Evolutionary conservation across 2,329 filamentous ascomycete species (phyloP), one percentile per base, ranked within the genome.

Genomic region (Sporothrix variecibatus): DNA sequence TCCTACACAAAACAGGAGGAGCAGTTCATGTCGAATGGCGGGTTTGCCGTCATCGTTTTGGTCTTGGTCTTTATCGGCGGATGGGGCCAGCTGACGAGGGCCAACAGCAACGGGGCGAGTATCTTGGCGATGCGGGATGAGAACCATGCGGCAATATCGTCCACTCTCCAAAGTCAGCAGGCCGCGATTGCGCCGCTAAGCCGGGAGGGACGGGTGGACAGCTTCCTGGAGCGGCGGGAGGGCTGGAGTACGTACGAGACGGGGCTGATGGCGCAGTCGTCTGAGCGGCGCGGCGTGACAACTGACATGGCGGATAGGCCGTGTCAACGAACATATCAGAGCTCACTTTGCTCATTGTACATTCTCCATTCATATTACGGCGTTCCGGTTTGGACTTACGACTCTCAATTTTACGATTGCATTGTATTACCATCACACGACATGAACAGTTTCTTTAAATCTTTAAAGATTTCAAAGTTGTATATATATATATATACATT

Each of bases 151-250:
- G 90, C 91, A 49, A 91, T 93, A 69, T 89, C 87, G 75, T 87
- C 90, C 74, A 83, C 91, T 65, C 85, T 90, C 79, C 84, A 82
- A 71, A 85, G 85, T 74, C 86, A 87, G 76, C 84, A 87, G 79
- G 82, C 86, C 78, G 84, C 89, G 73, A 84, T 86, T 75, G 85
- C 86, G 70, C 83, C 87, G 51, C 80, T 87, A 80, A 84, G 83
- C 78, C 86, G 88, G 72, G 87, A 93, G 75, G 90, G 91, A 79
- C 87, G 94, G 71, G 91, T 98, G 53, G 88, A 94, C 77, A 90
- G 85, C 72, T 98, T 98, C 79, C 77, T 98, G 74, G 89, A 90
- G 78, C 89, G 93, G 75, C 87, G 94, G 77, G 92, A 96, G 77
- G 78, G 79, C 49, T 83, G 80, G 81, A 78, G 40, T 43, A 51